These are phyloP conservation scores for Tylopilus sp. DNA, from an alignment of 768 basidiomycete genomes.

Conservation along the genomic window DNA sequence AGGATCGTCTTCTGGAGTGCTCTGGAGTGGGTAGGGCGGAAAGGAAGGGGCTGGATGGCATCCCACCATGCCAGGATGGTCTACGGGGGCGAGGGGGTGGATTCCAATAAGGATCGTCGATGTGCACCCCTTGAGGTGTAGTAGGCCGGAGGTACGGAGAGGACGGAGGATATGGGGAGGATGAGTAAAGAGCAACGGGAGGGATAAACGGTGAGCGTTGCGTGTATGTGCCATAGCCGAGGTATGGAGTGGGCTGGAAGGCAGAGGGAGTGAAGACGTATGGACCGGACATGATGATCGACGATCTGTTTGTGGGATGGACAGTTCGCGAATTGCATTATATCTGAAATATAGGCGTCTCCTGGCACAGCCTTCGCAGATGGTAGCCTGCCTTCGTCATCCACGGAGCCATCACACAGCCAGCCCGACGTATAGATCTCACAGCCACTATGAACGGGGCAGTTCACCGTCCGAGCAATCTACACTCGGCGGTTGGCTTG, in stretches of 20 bases:
- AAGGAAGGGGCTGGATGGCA: conserved; percentile 25
- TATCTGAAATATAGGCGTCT: conserved; percentile 16
- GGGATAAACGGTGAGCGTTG: conserved; percentile 46
- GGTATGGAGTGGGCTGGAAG: conserved; percentile 36
- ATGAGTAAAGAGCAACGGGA: conserved; percentile 32
- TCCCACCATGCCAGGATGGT: conserved; percentile 43
- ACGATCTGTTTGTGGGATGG: not conserved
- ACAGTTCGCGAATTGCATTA: not conserved
- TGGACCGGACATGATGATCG: conserved; percentile 36
- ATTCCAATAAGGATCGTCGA: conserved; percentile 21
- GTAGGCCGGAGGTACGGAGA: conserved; percentile 30
- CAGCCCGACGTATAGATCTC: conserved; percentile 9
- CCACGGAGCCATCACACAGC: conserved; percentile 13
- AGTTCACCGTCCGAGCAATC: conserved; percentile 2
- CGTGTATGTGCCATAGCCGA: conserved; percentile 30
- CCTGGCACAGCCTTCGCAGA: conserved; percentile 12
- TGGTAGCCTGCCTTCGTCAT: not conserved
- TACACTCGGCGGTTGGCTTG: not conserved
- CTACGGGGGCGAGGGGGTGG: conserved; percentile 35
- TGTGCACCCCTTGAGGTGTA: conserved; percentile 25
- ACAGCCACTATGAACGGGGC: conserved; percentile 15
- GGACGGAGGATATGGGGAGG: conserved; percentile 34
- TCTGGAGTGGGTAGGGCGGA: conserved; percentile 10
- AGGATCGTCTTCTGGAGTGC: conserved; percentile 26
- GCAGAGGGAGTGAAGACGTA: conserved; percentile 41